These are phyloP conservation scores for Botrytis cinerea DNA, from an alignment of 2,329 filamentous ascomycete species.

Conservation along the genomic window DNA sequence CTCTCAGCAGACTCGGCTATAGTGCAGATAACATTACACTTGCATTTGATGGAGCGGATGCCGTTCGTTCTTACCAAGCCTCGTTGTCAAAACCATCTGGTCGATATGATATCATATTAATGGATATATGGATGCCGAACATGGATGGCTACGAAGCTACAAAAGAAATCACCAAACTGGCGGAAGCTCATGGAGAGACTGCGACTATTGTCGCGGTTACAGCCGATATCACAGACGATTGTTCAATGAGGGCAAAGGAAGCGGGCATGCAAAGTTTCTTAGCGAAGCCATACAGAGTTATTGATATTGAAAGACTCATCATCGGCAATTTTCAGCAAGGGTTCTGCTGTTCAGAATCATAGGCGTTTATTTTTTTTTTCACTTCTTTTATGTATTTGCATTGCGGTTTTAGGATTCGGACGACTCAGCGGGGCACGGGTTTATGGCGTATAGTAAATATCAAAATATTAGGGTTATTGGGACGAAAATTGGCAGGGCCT, in stretches of 20 bases:
- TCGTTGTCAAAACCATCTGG: constrained; percentile 41
- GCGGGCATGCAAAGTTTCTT: constrained; percentile 58
- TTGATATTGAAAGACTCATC: constrained; percentile 56
- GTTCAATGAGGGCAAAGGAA: constrained; percentile 50
- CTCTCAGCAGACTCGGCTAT: constrained; percentile 69
- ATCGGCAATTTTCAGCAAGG: constrained; percentile 33
- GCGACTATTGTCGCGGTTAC: constrained; percentile 53
- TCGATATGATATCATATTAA: constrained; percentile 64
- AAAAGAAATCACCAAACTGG: constrained; percentile 54
- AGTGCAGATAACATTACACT: constrained; percentile 54
- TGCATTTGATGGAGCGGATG: constrained; percentile 68
- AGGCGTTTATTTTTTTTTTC: background rate
- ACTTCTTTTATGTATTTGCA: constrained; percentile 14
- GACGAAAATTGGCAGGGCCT: background rate
- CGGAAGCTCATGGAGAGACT: constrained; percentile 27
- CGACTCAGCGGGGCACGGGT: background rate
- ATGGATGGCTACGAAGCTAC: constrained; percentile 74
- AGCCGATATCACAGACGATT: constrained; percentile 56
- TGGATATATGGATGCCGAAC: constrained; percentile 76
- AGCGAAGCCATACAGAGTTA: constrained; percentile 57
- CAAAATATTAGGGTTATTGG: background rate
- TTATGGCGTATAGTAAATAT: constrained; percentile 12
- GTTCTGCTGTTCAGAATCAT: constrained; percentile 17
- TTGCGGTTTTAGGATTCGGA: background rate
- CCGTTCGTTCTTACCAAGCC: constrained; percentile 60